Conservation (phyloP, 2,329 filamentous ascomycete genomes). For the Septoria petroselini region DNA sequence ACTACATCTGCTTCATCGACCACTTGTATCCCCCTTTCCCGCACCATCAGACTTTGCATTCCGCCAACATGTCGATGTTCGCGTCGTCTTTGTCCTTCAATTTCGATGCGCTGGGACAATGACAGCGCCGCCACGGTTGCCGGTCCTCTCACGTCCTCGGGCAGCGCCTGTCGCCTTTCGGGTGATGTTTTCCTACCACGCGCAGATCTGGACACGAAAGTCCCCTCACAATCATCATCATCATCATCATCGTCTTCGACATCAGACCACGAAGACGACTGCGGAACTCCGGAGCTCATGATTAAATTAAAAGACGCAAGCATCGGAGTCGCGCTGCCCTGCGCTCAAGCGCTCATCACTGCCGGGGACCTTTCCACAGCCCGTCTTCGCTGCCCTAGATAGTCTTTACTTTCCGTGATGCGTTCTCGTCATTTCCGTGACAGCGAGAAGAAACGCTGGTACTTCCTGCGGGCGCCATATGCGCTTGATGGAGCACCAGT, state of each 20-base stretch:
- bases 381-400: neutral
- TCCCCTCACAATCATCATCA: neutral
- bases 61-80: neutral
- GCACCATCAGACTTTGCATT: neutral
- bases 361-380: neutral
- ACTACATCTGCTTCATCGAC: too few species aligned
- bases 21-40: neutral
- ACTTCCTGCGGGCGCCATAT: neutral
- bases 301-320: conserved; percentile 1
- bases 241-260: too few species aligned
- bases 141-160: neutral
- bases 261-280: neutral
- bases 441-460: neutral
- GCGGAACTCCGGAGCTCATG: neutral
- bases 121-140: neutral
- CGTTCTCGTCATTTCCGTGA: neutral
- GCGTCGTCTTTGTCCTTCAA: neutral
- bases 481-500: neutral
- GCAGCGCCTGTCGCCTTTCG: neutral
- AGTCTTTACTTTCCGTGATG: conserved; percentile 7
- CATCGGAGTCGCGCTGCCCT: neutral
- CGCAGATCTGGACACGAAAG: conserved; percentile 6
- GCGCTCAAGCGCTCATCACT: neutral
- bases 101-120: neutral
- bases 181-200: neutral